Percentiles rank a stretch among this genome's conserved stretches.
These are phyloP conservation scores for Podospora australis DNA, from an alignment of 495 filamentous ascomycete species.

Conservation along the genomic window DNA sequence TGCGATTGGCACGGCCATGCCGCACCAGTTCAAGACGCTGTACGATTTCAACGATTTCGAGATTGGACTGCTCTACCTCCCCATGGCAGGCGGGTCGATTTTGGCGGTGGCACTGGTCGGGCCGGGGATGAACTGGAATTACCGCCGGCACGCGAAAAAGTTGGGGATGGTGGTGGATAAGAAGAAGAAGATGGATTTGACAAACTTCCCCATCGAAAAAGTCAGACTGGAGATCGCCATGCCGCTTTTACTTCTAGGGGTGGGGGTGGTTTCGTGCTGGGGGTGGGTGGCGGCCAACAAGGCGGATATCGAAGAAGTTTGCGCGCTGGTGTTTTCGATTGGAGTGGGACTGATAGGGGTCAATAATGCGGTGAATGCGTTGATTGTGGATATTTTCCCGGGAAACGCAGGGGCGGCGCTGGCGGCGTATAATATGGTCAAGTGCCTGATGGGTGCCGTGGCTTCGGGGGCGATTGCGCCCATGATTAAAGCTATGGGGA, in stretches of 20 bases:
- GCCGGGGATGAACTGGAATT: slow-evolving; percentile 47
- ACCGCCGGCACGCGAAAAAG: slow-evolving; percentile 35
- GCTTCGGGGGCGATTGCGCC: slow-evolving; percentile 59
- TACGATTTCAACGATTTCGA: slow-evolving; percentile 55
- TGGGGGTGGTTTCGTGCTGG: slow-evolving; percentile 39
- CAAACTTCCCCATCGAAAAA: slow-evolving; percentile 56
- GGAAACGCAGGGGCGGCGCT: slow-evolving; percentile 56
- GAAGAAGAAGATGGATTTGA: slow-evolving; percentile 44
- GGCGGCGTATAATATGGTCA: slow-evolving; percentile 63
- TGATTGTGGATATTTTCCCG: slow-evolving; percentile 63
- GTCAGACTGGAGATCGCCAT: slow-evolving; percentile 53
- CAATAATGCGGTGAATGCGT: slow-evolving; percentile 42
- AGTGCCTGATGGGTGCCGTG: slow-evolving; percentile 62
- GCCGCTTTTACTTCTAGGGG: slow-evolving; percentile 38
- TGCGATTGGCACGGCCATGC: slow-evolving; percentile 44
- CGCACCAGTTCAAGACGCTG: slow-evolving; percentile 37
- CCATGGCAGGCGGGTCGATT: slow-evolving; percentile 53
- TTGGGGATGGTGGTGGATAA: slow-evolving; percentile 40
- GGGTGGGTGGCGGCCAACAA: slow-evolving; percentile 50
- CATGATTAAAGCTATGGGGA: slow-evolving; percentile 59
- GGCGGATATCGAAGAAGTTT: slow-evolving; percentile 9
- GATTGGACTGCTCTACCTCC: slow-evolving; percentile 51
- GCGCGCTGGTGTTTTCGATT: slow-evolving; percentile 51
- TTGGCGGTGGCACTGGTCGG: slow-evolving; percentile 53
- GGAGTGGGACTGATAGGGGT: slow-evolving; percentile 44